Evolutionary conservation across 2,329 filamentous ascomycete species (phyloP), one percentile per base, ranked within the genome.

Genomic region (Aureobasidium sp.): DNA sequence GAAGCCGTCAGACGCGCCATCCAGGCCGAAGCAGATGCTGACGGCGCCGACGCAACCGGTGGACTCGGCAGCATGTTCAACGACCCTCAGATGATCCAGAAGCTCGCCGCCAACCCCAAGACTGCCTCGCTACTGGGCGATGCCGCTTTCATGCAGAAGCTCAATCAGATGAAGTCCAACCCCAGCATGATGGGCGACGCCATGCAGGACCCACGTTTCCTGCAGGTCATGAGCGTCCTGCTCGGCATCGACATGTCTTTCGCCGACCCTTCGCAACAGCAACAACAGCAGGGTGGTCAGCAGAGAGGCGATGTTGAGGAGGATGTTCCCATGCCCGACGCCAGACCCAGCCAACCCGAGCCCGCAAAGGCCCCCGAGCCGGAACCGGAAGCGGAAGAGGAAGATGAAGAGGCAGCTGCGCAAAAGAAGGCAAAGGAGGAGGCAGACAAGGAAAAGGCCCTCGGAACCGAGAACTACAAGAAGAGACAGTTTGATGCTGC

Each of bases 381-480:
- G 0, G 90, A 92, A 74, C 81, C 86, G 18, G 88, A 90, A 72
- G 86, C 88, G 45, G 85, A 93, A n/a, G n/a, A n/a, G n/a, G n/a
- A n/a, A 75, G 94, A 97, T 71, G 94, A 97, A 75, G 96, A 98
- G 79, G 87, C 91, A 0, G 78, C 90, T 65, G 93, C 92, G 68
- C 94, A 95, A 81, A 93, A 93, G 82, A 93, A 96, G 85, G 93
- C 94, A 47, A 97, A 98, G 85, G 93, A 91, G 75, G 93, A 92
- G 69, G 96, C 95, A 51, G 96, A 99, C 73, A 93, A 94, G 78
- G 93, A 98, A 82, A 99, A 99, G 89, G 93, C 91, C 36, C 85
- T 97, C 66, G 96, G 96, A 66, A 99, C 95, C 18, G 94, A 96
- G 73, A 91, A 91, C 79, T 99, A 99, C 87, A 99, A 99, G 91